Evolutionary conservation across 805 yeast species (phyloP).

Genomic region (Metschnikowia kofuensis): DNA sequence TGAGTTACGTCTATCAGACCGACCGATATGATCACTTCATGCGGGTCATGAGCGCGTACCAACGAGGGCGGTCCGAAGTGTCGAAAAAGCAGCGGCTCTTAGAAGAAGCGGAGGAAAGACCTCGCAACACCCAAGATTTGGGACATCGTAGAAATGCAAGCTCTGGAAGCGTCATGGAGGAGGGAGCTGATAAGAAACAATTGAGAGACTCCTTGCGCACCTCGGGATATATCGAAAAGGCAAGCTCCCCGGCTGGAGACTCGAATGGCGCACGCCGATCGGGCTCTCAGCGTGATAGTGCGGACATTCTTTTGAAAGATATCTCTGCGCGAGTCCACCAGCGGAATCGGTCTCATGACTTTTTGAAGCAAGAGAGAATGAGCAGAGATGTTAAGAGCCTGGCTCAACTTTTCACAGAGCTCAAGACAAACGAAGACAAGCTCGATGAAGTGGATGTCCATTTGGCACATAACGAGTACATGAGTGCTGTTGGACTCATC

Average conservation of each 20-base stretch:
- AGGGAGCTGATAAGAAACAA: conserved; percentile 35
- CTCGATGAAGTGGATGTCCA: conserved; percentile 69
- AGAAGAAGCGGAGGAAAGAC: conserved; percentile 16
- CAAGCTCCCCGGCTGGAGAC: conserved; percentile 10
- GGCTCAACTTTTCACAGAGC: conserved; percentile 37
- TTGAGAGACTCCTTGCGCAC: conserved; percentile 46
- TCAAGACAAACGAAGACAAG: conserved; percentile 55
- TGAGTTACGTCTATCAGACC: conserved; percentile 57
- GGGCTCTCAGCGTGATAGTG: conserved; percentile 26
- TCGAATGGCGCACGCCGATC: conserved; percentile 9
- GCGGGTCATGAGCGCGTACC: conserved; percentile 52
- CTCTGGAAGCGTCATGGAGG: conserved; percentile 19
- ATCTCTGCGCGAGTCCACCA: conserved; percentile 62
- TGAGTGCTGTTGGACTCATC: conserved; percentile 42
- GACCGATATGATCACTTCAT: conserved; percentile 56
- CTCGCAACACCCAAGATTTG: conserved; percentile 1
- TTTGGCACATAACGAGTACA: conserved; percentile 58
- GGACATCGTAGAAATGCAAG: conserved; percentile 13
- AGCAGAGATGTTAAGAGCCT: conserved; percentile 10
- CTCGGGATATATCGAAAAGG: conserved; percentile 44
- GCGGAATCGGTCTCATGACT: conserved; percentile 52
- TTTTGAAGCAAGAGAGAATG: conserved; percentile 17
- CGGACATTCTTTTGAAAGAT: conserved; percentile 50
- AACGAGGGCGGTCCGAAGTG: conserved; percentile 58
- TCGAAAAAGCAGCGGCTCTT: conserved; percentile 28